phyloP scores from a whole-genome alignment of 2,329 filamentous ascomycete genomes.

The Pseudopyricularia javanii region DNA sequence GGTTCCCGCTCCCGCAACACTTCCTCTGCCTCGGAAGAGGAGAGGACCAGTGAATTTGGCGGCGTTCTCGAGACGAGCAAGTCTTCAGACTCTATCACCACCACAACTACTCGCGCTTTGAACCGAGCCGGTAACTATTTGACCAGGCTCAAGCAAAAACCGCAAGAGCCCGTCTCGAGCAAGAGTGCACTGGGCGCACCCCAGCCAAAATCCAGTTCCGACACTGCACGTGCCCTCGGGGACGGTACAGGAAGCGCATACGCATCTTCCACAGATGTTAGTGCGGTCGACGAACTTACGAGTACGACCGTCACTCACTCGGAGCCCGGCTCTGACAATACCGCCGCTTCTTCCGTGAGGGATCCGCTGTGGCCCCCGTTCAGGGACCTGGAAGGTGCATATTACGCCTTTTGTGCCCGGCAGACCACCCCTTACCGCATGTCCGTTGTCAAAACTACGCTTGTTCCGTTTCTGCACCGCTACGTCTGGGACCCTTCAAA shows the following conservation, averaged over 20 bases:
- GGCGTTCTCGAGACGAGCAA: constrained; percentile 15
- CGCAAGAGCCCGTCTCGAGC: constrained; percentile 26
- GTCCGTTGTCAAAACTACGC: constrained; percentile 55
- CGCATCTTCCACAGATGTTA: background rate
- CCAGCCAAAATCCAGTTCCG: background rate
- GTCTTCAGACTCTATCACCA: constrained; percentile 19
- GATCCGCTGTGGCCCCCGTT: constrained; percentile 45
- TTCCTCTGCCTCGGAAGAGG: background rate
- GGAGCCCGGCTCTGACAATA: constrained; percentile 18
- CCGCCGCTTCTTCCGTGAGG: constrained; percentile 29
- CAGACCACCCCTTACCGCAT: constrained; percentile 58
- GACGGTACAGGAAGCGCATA: background rate
- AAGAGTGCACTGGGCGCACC: constrained; percentile 16
- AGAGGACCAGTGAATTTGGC: background rate
- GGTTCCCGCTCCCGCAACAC: constrained; percentile 25
- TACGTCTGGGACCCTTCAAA: constrained; percentile 58
- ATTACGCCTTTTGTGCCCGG: constrained; percentile 53
- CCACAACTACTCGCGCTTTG: constrained; percentile 23
- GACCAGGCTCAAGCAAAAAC: constrained; percentile 36
- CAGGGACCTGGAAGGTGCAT: constrained; percentile 38
- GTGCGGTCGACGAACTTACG: background rate
- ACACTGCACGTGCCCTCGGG: background rate
- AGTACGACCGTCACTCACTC: constrained; percentile 6
- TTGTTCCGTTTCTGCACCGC: constrained; percentile 67
- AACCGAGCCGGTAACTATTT: constrained; percentile 35